phyloP scores from a whole-genome alignment of 2,329 filamentous ascomycete species.

The Fusarium piperis region DNA sequence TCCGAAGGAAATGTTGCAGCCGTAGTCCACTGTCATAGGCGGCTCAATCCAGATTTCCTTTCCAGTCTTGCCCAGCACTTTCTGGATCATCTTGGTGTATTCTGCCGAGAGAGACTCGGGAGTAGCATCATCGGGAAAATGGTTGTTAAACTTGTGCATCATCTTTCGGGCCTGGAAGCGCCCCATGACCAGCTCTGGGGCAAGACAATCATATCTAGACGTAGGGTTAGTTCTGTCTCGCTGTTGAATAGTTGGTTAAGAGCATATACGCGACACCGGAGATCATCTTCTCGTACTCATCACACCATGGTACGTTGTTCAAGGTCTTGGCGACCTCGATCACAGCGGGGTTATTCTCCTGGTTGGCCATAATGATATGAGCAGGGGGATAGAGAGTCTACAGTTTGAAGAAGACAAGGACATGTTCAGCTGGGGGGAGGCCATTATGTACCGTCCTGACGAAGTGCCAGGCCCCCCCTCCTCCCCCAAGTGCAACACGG shows the following conservation, averaged over 20 bases:
- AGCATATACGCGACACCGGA: slow-evolving; percentile 23
- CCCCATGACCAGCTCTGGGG: neutral
- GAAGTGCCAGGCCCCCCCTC: neutral
- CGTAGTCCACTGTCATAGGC: slow-evolving; percentile 70
- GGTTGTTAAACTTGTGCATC: slow-evolving; percentile 11
- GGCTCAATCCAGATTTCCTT: slow-evolving; percentile 65
- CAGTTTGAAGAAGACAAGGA: neutral
- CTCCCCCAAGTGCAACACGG: neutral
- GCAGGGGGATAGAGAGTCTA: neutral
- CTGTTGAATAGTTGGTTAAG: too few relatives aligned
- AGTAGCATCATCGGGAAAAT: slow-evolving; percentile 12
- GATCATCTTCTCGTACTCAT: slow-evolving; percentile 32
- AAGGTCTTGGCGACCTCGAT: slow-evolving; percentile 21
- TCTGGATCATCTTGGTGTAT: slow-evolving; percentile 1
- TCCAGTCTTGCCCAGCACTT: slow-evolving; percentile 4
- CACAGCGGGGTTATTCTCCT: neutral
- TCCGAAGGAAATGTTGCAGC: slow-evolving; percentile 70
- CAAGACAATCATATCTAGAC: slow-evolving; percentile 1
- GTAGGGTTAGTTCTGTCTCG: neutral
- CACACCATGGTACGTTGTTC: slow-evolving; percentile 7
- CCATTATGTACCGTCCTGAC: neutral
- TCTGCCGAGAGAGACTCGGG: neutral
- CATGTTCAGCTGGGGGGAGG: neutral
- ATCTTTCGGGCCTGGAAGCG: slow-evolving; percentile 4
- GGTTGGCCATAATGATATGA: neutral